Evolutionary conservation across 1,284 basidiomycete species (phyloP), one percentile per base, ranked within the genome.

Genomic region (Moniliophthora roreri): DNA sequence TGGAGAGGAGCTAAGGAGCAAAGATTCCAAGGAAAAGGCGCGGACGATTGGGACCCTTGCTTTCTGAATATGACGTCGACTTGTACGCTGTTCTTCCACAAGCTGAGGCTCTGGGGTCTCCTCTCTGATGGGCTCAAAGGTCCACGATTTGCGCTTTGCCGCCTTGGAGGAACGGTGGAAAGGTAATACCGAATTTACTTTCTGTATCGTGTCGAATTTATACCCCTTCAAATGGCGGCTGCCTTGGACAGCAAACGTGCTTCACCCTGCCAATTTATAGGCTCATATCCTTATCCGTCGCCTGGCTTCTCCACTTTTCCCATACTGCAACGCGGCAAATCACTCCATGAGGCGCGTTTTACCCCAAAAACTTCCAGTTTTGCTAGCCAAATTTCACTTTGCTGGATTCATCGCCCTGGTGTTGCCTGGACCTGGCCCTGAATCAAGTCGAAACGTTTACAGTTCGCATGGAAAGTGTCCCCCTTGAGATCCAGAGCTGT

Each of bases 1-100:
- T 54, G 84, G 84, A 52, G 82, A 86, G 66, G 52, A 85, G 79
- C 65, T 86, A 79, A 60, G 77, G 74, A 54, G 82, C 82, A 53
- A 78, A 70, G 60, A 52, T 75, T 71, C 57, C 79, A 74, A 54
- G 71, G 62, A 56, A 28, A 16, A 28, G 24, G 44, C 28, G n/a
- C 44, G 26, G 24, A 7, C n/a, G 16, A 46, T 28, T 15, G 21
- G 44, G 4, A 23, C n/a, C 15, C 77, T 75, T 52, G 78, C 77
- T 62, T 72, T 78, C 70, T 84, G 83, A 28, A 15, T 42, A 74
- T 84, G 84, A 72, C 83, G 81, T 73, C 76, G 71, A 63, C 71
- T 69, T 60, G 18, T 47, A 55, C 56, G 55, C 52, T 54, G 55
- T 23, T 48, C 46, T 50, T 66, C 62, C 60, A 63, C 62, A 53